Conservation (phyloP, 768 basidiomycete species). For the Xanthoconium purpureum region DNA sequence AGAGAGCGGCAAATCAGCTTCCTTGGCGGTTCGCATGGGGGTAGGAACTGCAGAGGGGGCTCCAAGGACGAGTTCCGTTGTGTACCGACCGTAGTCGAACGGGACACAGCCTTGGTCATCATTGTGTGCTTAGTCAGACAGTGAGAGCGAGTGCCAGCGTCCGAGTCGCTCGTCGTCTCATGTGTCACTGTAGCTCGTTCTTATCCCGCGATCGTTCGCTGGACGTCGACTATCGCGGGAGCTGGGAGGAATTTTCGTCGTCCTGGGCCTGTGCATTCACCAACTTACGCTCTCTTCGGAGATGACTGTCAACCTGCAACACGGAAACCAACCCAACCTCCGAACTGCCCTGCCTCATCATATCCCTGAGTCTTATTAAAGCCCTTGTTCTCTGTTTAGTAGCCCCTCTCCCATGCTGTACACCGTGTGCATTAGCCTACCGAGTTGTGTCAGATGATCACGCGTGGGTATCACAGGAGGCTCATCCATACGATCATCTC, state of each 20-base stretch:
- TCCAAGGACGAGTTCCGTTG: conserved; percentile 4
- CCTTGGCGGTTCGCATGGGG: conserved; percentile 16
- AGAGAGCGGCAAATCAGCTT: conserved; percentile 11
- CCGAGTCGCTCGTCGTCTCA: too few relatives aligned
- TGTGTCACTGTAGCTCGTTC: background rate
- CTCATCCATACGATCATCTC: background rate
- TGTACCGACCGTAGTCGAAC: background rate
- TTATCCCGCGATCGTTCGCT: background rate
- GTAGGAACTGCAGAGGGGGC: conserved; percentile 3
- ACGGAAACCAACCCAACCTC: too few relatives aligned
- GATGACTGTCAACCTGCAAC: background rate
- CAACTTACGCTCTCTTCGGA: conserved; percentile 1
- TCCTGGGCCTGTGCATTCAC: background rate
- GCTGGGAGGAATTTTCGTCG: background rate
- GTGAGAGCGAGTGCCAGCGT: background rate
- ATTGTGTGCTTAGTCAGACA: conserved; percentile 18
- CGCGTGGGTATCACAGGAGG: background rate
- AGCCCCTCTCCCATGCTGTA: background rate
- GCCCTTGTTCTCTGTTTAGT: background rate
- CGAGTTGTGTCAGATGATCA: background rate
- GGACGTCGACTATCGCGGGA: background rate
- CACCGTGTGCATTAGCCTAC: background rate
- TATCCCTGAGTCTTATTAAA: background rate
- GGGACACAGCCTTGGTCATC: conserved; percentile 10
- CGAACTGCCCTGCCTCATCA: background rate